Evolutionary conservation across 2,329 filamentous ascomycete species (phyloP).

Genomic region (Seiridium unicorne): DNA sequence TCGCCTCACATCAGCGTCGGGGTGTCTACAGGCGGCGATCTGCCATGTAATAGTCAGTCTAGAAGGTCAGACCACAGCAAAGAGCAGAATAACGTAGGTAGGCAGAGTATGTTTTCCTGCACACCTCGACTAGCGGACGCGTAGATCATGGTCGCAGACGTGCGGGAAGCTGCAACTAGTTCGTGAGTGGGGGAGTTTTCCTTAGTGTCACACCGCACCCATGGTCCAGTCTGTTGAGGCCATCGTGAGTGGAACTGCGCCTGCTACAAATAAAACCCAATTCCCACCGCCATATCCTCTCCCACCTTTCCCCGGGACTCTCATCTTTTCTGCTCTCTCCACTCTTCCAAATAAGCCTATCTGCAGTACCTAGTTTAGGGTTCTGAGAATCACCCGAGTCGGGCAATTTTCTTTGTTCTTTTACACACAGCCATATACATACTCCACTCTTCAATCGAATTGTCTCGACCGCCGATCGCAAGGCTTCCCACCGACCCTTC

Average conservation of each 20-base stretch:
- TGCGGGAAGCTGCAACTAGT: background rate
- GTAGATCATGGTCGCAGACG: background rate
- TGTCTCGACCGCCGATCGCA: too few species aligned
- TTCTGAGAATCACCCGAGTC: too few species aligned
- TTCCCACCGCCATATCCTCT: background rate
- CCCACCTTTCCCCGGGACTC: background rate
- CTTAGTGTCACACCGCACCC: background rate
- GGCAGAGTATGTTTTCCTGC: too few species aligned
- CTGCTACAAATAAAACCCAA: background rate
- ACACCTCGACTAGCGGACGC: background rate
- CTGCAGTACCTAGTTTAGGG: background rate
- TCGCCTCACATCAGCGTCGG: background rate
- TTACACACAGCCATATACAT: too few species aligned
- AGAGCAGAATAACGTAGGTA: background rate
- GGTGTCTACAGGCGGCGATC: too few species aligned
- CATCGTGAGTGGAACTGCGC: slow-evolving; percentile 1
- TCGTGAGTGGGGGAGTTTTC: background rate
- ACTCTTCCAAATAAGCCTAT: background rate
- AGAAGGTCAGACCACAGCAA: too few species aligned
- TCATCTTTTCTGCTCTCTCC: background rate
- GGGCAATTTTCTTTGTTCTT: too few species aligned
- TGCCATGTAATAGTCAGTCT: too few species aligned
- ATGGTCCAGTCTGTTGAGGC: background rate
- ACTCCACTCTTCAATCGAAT: too few species aligned
- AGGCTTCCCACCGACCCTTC: too few species aligned